These are phyloP conservation scores for Suillus cothurnatus DNA, from an alignment of 768 basidiomycete species.

Conservation along the genomic window DNA sequence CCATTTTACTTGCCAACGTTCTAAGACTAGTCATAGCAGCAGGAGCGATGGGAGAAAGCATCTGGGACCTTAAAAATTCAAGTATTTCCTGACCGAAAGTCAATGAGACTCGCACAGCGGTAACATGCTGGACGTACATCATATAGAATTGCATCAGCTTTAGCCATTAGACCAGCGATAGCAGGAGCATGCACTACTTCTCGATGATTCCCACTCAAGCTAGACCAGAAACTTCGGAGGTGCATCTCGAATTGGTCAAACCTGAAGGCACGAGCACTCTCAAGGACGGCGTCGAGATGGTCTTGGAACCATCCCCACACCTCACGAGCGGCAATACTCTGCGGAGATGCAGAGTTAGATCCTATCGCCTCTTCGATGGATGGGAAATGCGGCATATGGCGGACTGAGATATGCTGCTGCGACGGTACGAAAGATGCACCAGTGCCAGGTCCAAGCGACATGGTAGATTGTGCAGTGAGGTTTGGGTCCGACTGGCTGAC, in stretches of 20 bases:
- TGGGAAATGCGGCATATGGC: constrained; percentile 79
- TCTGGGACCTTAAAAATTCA: constrained; percentile 81
- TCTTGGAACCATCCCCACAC: constrained; percentile 94
- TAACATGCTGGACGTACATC: constrained; percentile 62
- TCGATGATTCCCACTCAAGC: constrained; percentile 70
- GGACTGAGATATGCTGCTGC: constrained; percentile 63
- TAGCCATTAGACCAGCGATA: constrained; percentile 85
- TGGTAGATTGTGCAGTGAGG: constrained; percentile 56
- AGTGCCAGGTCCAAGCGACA: constrained; percentile 51
- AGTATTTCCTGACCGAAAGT: constrained; percentile 70
- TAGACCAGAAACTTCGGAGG: constrained; percentile 84
- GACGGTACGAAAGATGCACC: constrained; percentile 49
- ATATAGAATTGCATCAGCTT: constrained; percentile 88
- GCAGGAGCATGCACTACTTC: constrained; percentile 89
- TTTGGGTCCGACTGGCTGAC: constrained; percentile 55
- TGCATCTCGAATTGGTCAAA: constrained; percentile 92
- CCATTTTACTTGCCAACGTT: constrained; percentile 88
- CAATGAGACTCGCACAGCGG: constrained; percentile 15
- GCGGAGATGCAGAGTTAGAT: constrained; percentile 69
- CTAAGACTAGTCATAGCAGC: constrained; percentile 70
- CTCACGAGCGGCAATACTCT: constrained; percentile 79
- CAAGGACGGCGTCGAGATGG: constrained; percentile 81
- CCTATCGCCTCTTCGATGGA: constrained; percentile 85
- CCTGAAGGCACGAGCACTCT: constrained; percentile 73
- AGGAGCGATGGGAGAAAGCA: constrained; percentile 75